A percentile compares a stretch with the other conserved stretches of the same genome.
Evolutionary conservation across 1,284 basidiomycete genomes (phyloP).

Genomic region (Moesziomyces sp.): DNA sequence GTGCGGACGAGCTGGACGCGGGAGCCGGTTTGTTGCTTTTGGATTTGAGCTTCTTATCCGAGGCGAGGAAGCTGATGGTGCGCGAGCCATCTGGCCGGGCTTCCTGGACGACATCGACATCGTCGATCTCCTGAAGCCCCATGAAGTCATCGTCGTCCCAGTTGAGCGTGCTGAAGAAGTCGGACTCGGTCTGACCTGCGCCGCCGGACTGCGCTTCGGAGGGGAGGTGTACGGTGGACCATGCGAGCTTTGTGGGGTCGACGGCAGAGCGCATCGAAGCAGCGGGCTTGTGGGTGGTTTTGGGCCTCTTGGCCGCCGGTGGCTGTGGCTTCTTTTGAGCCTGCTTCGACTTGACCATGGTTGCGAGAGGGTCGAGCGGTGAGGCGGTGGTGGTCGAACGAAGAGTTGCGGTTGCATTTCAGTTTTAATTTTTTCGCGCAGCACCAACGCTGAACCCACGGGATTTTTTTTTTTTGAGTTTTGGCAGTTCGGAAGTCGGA

Average conservation of each 20-base stretch:
- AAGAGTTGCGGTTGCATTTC: too few relatives aligned
- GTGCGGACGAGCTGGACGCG: constrained; percentile 1
- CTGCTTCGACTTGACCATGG: constrained; percentile 22
- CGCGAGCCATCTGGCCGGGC: constrained; percentile 42
- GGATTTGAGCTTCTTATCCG: constrained; percentile 35
- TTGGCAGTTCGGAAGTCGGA: constrained; percentile 30
- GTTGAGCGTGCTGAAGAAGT: constrained; percentile 43
- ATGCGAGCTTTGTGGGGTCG: constrained; percentile 37
- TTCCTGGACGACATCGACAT: constrained; percentile 57
- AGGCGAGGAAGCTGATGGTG: constrained; percentile 46
- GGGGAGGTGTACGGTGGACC: constrained; percentile 49
- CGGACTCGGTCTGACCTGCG: constrained; percentile 47
- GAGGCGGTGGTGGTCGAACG: neutral
- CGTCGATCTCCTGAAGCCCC: constrained; percentile 64
- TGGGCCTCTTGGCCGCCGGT: constrained; percentile 8
- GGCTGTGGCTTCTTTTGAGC: neutral
- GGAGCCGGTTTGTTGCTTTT: constrained; percentile 30
- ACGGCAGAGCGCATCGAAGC: constrained; percentile 27
- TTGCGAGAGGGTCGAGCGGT: neutral
- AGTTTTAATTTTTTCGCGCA: constrained; percentile 8
- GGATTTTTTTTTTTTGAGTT: constrained; percentile 6
- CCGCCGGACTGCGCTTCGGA: constrained; percentile 45
- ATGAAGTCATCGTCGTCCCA: constrained; percentile 62
- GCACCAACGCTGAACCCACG: too few relatives aligned
- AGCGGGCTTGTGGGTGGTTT: neutral